These are phyloP conservation scores for Neodidymelliopsis sp. DNA, from an alignment of 2,329 filamentous ascomycete genomes.

Conservation along the genomic window DNA sequence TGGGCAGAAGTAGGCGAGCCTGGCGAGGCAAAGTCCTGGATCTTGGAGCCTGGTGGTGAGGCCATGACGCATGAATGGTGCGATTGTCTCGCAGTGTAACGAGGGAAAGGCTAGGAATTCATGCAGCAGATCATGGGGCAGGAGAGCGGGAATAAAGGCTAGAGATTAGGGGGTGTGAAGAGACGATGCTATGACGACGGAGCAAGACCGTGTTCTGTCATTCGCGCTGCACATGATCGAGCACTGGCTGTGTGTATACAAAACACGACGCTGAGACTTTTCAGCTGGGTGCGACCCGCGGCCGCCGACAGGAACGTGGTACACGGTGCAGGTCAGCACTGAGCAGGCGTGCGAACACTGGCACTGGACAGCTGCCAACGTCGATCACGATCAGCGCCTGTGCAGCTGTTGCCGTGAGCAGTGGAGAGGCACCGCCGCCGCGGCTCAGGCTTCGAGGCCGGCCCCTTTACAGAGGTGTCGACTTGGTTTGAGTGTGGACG, in stretches of 20 bases:
- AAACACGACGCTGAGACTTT: constrained; percentile 5
- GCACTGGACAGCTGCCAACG: background rate
- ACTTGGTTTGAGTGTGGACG: background rate
- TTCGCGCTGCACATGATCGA: constrained; percentile 3
- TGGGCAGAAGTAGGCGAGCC: constrained; percentile 21
- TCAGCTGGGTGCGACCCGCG: constrained; percentile 11
- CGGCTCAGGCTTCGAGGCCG: background rate
- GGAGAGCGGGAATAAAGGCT: constrained; percentile 6
- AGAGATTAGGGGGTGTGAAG: constrained; percentile 5
- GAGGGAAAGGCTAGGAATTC: background rate
- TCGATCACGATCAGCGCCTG: constrained; percentile 10
- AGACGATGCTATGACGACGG: constrained; percentile 5
- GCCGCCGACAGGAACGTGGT: background rate
- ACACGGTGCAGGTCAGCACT: background rate
- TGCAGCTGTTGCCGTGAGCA: constrained; percentile 1
- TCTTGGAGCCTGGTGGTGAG: constrained; percentile 34
- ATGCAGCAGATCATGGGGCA: constrained; percentile 1
- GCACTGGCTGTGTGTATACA: constrained; percentile 4
- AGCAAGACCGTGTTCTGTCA: background rate
- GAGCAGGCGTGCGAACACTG: constrained; percentile 6
- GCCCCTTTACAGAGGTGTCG: too few relatives aligned
- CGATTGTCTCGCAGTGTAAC: constrained; percentile 2
- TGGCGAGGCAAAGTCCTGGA: constrained; percentile 45
- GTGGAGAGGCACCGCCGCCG: background rate
- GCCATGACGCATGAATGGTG: constrained; percentile 30